These are phyloP conservation scores for Penicillium palitans DNA, from an alignment of 2,329 filamentous ascomycete genomes.

Conservation along the genomic window DNA sequence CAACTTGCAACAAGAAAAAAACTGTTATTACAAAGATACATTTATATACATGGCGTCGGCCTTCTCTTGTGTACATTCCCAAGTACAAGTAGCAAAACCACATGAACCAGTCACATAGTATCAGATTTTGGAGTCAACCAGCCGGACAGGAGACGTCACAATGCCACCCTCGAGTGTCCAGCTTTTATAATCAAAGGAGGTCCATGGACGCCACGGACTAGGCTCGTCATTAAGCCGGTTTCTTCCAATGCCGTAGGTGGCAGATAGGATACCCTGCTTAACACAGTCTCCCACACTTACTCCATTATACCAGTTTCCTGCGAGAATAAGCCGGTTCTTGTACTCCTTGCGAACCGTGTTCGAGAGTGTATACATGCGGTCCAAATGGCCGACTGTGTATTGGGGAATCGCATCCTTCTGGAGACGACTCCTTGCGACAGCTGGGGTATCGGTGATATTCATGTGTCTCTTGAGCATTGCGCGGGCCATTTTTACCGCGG, in stretches of 20 bases:
- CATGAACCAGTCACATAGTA: background rate
- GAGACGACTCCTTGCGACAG: conserved; percentile 61
- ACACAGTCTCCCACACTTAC: conserved; percentile 58
- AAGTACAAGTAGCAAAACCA: background rate
- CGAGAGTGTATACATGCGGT: conserved; percentile 60
- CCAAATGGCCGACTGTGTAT: conserved; percentile 75
- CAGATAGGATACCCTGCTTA: conserved; percentile 57
- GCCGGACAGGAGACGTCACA: conserved; percentile 28
- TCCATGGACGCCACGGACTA: conserved; percentile 20
- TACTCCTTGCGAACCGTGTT: conserved; percentile 58
- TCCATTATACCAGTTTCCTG: conserved; percentile 54
- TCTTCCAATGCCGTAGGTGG: conserved; percentile 41
- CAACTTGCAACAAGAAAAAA: background rate
- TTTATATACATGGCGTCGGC: background rate
- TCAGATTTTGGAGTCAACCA: conserved; percentile 15
- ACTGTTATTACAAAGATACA: background rate
- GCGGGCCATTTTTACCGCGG: conserved; percentile 69
- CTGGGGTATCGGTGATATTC: conserved; percentile 63
- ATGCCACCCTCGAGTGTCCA: conserved; percentile 37
- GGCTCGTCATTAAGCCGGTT: conserved; percentile 24
- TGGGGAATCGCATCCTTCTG: conserved; percentile 82
- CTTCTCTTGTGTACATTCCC: background rate
- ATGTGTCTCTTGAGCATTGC: conserved; percentile 72
- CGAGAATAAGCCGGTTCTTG: conserved; percentile 64
- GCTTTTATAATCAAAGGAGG: conserved; percentile 19